Base-by-base conservation (phyloP, 129 eudicot species). In the Centella asiatica region DNA sequence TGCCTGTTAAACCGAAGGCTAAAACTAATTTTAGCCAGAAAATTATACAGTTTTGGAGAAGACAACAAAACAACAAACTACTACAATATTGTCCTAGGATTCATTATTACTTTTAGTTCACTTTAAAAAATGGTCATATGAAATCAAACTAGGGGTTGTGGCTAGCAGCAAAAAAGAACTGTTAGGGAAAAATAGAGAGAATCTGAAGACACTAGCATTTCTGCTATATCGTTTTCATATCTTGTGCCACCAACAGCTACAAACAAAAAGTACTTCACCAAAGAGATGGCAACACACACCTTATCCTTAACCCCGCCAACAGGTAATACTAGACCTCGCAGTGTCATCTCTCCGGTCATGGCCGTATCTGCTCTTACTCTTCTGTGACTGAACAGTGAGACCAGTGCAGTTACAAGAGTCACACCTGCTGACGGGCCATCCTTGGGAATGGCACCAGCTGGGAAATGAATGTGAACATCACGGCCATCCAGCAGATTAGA, bases 361-460 rank as follows among this genome's bases (percentile, higher is more conserved):
- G 99, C 96, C 19, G 99, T 87, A 78, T 92, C 99, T 39, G 95
- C 81, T 71, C 99, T 69, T 42, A 82, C 90, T 66, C 73, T 75
- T 60, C 68, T 87, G 62, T 77, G 90, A 60, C 92, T 79, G 39
- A 92, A 76, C 31, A 92, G 80, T 42, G 99, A 92, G 68, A 92
- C 95, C 49, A 92, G 79, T 18, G 99, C 77, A 23, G 99, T 92
- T 27, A 92, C 99, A 46, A 92, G 94, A 26, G 96, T 92, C 66
- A 92, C 95, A 59, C 99, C 99, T 60, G 99, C 99, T 29, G 99
- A 92, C 20, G 99, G 99, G 19, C 99, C 99, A 71, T 92, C 99
- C 74, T 92, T 92, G 8, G 96, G 96, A 36, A 92, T 94, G 29
- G 99, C 99, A 42, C 99, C 99, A 12, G 99, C 99, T 49, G 99